Percentiles rank a stretch among this genome's conserved stretches.
These are phyloP conservation scores for Leccinum subspadiceum DNA, from an alignment of 1,284 basidiomycete species.

Conservation along the genomic window DNA sequence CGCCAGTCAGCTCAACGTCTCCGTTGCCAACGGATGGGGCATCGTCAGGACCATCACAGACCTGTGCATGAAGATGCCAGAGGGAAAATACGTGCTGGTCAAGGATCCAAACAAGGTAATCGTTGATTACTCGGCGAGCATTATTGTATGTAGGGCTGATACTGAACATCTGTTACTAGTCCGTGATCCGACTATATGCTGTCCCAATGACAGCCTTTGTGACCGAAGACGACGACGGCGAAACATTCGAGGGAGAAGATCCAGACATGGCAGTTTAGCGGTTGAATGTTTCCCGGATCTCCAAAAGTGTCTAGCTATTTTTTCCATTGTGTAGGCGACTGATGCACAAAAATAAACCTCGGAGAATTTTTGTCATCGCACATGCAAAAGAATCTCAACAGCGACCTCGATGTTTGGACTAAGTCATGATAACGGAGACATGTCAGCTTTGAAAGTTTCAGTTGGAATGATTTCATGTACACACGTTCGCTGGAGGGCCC, in stretches of 20 bases:
- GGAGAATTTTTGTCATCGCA: constrained; percentile 21
- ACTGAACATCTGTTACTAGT: constrained; percentile 46
- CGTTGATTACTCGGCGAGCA: not conserved
- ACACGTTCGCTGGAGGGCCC: constrained; percentile 79
- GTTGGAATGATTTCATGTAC: constrained; percentile 24
- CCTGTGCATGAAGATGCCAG: constrained; percentile 90
- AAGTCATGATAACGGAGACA: constrained; percentile 1
- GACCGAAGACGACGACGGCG: constrained; percentile 58
- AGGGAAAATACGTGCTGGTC: constrained; percentile 93
- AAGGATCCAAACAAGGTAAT: constrained; percentile 94
- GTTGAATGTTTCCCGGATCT: constrained; percentile 4
- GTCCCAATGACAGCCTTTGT: constrained; percentile 88
- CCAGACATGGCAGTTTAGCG: constrained; percentile 35
- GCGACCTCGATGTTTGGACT: constrained; percentile 78
- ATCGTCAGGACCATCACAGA: constrained; percentile 95
- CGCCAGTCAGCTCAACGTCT: constrained; percentile 93
- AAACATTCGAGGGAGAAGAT: constrained; percentile 52
- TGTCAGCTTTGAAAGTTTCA: constrained; percentile 7
- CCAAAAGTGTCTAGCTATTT: constrained; percentile 3
- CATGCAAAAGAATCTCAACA: constrained; percentile 72
- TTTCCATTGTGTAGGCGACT: not conserved
- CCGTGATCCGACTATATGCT: constrained; percentile 90
- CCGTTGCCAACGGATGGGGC: constrained; percentile 96
- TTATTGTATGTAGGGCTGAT: constrained; percentile 6
- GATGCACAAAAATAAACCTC: not conserved